A percentile compares a stretch with the other conserved stretches of the same genome.
These are phyloP conservation scores for Ceratocystiopsis brevicomis DNA, from an alignment of 2,329 filamentous ascomycete genomes.

Conservation along the genomic window DNA sequence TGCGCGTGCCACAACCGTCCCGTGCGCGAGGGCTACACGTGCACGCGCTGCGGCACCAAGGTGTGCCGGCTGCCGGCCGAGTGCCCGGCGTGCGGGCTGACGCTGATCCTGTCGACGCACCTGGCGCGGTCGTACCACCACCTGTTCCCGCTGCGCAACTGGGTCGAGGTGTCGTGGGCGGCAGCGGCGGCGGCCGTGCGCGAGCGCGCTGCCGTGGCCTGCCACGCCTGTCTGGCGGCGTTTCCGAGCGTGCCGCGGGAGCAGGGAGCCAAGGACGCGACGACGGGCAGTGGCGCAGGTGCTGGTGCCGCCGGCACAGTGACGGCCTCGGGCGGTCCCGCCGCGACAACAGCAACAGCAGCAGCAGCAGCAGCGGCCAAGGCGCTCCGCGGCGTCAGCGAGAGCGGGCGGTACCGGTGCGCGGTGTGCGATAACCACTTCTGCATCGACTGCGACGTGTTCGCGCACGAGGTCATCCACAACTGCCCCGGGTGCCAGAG, in stretches of 20 bases:
- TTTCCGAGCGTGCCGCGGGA: conserved; percentile 37
- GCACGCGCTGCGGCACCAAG: conserved; percentile 72
- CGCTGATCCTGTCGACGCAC: conserved; percentile 85
- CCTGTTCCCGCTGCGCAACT: conserved; percentile 75
- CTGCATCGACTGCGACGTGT: conserved; percentile 95
- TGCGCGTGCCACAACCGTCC: conserved; percentile 84
- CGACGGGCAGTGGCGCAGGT: background rate
- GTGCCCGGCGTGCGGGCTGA: conserved; percentile 79
- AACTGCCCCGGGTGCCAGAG: conserved; percentile 84
- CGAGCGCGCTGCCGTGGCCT: conserved; percentile 27
- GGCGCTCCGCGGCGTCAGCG: conserved; percentile 47
- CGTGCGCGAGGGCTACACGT: conserved; percentile 69
- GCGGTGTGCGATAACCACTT: conserved; percentile 77
- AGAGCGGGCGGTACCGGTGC: conserved; percentile 78
- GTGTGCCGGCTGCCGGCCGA: conserved; percentile 81
- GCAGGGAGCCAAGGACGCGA: conserved; percentile 1
- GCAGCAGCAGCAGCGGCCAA: background rate
- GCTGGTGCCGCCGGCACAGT: conserved; percentile 6
- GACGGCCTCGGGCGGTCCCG: conserved; percentile 1
- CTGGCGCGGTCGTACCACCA: conserved; percentile 86
- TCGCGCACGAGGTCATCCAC: conserved; percentile 82
- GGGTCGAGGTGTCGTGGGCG: conserved; percentile 75
- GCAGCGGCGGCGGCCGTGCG: conserved; percentile 35
- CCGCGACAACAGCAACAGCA: conserved; percentile 6
- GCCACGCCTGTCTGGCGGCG: conserved; percentile 55